Percentiles rank a stretch among this genome's conserved stretches.
Evolutionary conservation across 164 flowering plant genomes (phyloP).

Genomic region (Euptelea pleiosperma): DNA sequence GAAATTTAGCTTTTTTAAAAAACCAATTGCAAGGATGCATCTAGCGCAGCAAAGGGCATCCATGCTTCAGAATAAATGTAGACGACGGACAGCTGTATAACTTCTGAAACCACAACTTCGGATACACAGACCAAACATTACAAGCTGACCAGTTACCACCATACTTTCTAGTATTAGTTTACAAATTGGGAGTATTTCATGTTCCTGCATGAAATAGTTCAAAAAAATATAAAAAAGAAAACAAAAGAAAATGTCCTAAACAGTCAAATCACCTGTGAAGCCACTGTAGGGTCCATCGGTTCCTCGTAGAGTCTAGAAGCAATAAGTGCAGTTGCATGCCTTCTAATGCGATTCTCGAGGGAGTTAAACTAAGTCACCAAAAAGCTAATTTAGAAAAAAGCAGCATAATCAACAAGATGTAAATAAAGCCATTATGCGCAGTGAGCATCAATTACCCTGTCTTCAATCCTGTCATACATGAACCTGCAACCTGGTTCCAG

Average conservation of each 20-base stretch:
- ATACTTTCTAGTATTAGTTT: not conserved
- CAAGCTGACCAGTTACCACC: not conserved
- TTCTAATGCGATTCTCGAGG: conserved; percentile 67
- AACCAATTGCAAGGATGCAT: not conserved
- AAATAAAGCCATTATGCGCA: not conserved
- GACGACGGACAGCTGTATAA: not conserved
- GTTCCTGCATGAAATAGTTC: too few relatives aligned
- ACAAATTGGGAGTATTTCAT: not conserved
- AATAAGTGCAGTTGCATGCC: conserved; percentile 41
- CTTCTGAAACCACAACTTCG: not conserved
- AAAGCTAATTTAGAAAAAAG: conserved; percentile 11
- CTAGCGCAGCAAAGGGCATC: not conserved
- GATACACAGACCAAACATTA: not conserved
- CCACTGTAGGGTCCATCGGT: conserved; percentile 76
- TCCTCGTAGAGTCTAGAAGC: conserved; percentile 62
- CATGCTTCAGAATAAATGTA: not conserved
- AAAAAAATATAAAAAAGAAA: not conserved
- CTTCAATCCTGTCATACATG: conserved; percentile 88
- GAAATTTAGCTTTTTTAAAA: not conserved
- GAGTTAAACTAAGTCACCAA: conserved; percentile 54
- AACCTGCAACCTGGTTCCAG: conserved; percentile 75
- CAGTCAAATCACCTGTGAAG: conserved; percentile 67
- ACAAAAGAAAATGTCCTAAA: not conserved
- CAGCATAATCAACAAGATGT: not conserved
- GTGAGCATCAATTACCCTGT: conserved; percentile 53